Evolutionary conservation across 176 grass and related monocot genomes (phyloP).

Genomic region (Eremochloa ophiuroides): DNA sequence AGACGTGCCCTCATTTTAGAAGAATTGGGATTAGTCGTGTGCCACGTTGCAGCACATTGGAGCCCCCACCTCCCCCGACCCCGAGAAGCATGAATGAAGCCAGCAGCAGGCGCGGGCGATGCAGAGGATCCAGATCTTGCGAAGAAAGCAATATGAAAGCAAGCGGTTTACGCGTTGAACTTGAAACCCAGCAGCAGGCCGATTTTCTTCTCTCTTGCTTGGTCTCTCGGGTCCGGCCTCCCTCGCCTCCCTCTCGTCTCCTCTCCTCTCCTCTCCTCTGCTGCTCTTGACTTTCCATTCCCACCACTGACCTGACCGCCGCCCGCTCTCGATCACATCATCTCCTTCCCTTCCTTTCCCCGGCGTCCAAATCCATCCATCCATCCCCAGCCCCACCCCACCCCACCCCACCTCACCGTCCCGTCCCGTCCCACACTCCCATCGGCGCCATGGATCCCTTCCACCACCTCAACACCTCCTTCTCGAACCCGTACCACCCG

Average conservation of each 20-base stretch:
- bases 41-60: neutral
- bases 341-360: neutral
- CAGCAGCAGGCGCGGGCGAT: neutral
- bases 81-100: neutral
- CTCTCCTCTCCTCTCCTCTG: neutral
- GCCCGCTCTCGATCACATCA: neutral
- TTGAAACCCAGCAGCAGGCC: neutral
- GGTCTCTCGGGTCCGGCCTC: neutral
- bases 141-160: constrained; percentile 75
- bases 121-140: constrained; percentile 48
- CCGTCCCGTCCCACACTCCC: neutral
- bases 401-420: neutral
- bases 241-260: too few relatives aligned
- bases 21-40: neutral
- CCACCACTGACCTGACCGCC: neutral
- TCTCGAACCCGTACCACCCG: constrained; percentile 54
- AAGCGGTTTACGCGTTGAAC: constrained; percentile 89
- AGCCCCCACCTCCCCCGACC: neutral
- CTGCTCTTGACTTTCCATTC: constrained; percentile 18
- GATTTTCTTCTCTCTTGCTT: neutral
- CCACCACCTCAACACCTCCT: constrained; percentile 66
- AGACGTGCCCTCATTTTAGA: too few relatives aligned
- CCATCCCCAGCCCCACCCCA: neutral
- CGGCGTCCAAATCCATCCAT: neutral
- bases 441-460: constrained; percentile 59